Evolutionary conservation across 2,329 filamentous ascomycete species (phyloP).

Genomic region (Diaporthe batatas): DNA sequence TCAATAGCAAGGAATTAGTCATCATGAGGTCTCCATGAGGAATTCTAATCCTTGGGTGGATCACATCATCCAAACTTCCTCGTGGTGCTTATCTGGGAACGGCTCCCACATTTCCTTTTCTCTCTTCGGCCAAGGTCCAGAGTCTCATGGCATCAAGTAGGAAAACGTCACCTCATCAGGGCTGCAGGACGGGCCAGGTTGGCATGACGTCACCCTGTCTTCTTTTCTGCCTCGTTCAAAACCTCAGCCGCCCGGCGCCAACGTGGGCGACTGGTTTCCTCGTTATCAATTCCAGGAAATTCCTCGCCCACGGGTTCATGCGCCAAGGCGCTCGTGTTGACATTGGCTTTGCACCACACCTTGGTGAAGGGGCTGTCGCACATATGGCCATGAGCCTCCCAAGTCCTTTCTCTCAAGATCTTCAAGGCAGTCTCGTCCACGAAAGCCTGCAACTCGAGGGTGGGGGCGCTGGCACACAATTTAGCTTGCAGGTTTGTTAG

Average conservation of each 20-base stretch:
- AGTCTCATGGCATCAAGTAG: neutral
- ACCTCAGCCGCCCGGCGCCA: neutral
- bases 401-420: neutral
- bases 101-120: neutral
- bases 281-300: neutral
- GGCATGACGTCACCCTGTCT: slow-evolving; percentile 20
- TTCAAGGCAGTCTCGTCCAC: neutral
- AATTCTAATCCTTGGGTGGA: slow-evolving; percentile 1
- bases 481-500: slow-evolving; percentile 30
- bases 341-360: neutral
- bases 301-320: neutral
- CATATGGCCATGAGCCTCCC: neutral
- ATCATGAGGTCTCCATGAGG: neutral
- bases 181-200: neutral
- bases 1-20: neutral
- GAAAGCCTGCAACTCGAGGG: neutral
- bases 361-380: neutral
- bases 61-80: neutral
- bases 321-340: slow-evolving; percentile 22
- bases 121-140: neutral
- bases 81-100: neutral
- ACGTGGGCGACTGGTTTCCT: neutral
- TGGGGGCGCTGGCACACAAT: slow-evolving; percentile 10
- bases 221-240: neutral
- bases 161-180: slow-evolving; percentile 19